Evolutionary conservation across 495 filamentous ascomycete species (phyloP), one percentile per base, ranked within the genome.

Genomic region (Penicillium ucsense): DNA sequence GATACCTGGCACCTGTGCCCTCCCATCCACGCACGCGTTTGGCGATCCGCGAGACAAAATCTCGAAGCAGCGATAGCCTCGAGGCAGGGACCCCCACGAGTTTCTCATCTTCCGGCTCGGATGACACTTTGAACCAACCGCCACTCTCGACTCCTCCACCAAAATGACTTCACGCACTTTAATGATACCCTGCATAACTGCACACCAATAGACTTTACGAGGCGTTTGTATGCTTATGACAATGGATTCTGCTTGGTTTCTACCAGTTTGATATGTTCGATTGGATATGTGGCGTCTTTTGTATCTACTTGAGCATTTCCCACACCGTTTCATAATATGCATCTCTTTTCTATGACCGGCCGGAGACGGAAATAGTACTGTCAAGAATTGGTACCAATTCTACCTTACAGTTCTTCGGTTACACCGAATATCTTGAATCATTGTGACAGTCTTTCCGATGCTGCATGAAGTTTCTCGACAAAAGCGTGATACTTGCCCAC

Each of bases 1-100:
- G 74, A 11, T 88, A 88, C 56, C 68, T 80, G 34, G 76, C 73
- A 11, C 79, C 71, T 8, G 77, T 79, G 53, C 67, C 67, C 6
- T 57, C 65, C 0, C 61, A 62, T 28, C 64, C 74, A 50, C 56
- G 69, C 53, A 58, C 70, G 41, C 56, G 69, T 45, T 47, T 68
- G 39, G 54, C 62, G 10, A 56, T 65, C n/a, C 61, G 68, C 31
- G 60, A 64, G 31, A 64, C 62, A 38, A 52, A 50, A 9, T 62
- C 59, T 2, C 49, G 62, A 50, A 56, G 48, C 33, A 71, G 66
- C 43, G 49, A 64, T 9, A 60, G 63, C 37, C 47, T 45, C 38
- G 67, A 68, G 11, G 50, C 56, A 5, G 62, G 64, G 5, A 68
- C 63, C 7, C 66, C 70, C 8, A 60, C 54, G 29, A 68, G 67